Percentiles rank a stretch among this genome's conserved stretches.
phyloP scores from a whole-genome alignment of 192 early-diverging fungal genomes.

The Linnemannia exigua region DNA sequence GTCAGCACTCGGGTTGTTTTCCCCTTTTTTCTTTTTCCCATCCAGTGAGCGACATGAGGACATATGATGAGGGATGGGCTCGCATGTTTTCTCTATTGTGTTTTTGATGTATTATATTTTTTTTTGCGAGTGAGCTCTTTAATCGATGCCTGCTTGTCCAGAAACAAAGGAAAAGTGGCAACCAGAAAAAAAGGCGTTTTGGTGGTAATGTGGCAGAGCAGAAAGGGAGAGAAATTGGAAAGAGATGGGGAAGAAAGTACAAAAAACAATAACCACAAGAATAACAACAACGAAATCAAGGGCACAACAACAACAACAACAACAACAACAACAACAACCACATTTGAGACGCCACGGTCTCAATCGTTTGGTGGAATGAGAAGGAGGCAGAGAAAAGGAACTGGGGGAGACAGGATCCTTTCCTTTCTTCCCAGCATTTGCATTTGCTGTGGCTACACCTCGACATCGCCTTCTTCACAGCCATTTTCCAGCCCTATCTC shows the following conservation, averaged over 20 bases:
- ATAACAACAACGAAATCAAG: not conserved
- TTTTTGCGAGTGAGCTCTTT: not conserved
- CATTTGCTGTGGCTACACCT: not conserved
- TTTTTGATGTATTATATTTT: not conserved
- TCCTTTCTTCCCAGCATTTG: not conserved
- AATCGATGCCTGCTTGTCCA: not conserved
- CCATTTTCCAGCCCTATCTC: not conserved
- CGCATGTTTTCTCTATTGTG: not conserved
- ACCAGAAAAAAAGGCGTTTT: not conserved
- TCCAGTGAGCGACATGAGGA: not conserved
- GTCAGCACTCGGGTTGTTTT: not conserved
- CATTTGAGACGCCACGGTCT: not conserved
- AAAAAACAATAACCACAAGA: not conserved
- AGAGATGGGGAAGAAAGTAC: not conserved
- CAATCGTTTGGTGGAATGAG: not conserved
- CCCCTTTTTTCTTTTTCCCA: not conserved
- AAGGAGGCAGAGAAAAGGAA: not conserved
- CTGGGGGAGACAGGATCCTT: not conserved
- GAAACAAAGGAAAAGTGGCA: not conserved
- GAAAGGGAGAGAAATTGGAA: not conserved
- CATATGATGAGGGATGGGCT: conserved; percentile 5
- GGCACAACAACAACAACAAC: not conserved
- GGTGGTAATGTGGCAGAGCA: not conserved
- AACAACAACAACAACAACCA: not conserved
- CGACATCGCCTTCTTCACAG: not conserved